These are phyloP conservation scores for Clonostachys rosea DNA, from an alignment of 2,329 filamentous ascomycete species.

Conservation along the genomic window DNA sequence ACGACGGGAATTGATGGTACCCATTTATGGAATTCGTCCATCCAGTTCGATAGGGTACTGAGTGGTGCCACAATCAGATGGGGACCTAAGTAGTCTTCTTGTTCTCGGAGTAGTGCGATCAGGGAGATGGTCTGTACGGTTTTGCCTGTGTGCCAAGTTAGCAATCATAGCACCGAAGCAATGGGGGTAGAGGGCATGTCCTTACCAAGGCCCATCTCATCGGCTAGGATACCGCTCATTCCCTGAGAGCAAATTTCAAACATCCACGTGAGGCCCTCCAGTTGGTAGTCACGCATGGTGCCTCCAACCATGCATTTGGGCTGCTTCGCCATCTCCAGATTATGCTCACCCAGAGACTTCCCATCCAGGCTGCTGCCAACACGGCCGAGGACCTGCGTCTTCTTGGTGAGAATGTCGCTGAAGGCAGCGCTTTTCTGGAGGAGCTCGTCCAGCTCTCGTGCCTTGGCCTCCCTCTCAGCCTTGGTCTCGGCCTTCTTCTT, in stretches of 20 bases:
- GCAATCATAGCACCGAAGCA: background rate
- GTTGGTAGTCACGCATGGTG: slow-evolving; percentile 88
- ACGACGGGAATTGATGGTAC: slow-evolving; percentile 83
- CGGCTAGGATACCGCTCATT: slow-evolving; percentile 84
- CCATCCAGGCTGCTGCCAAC: slow-evolving; percentile 58
- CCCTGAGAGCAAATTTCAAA: slow-evolving; percentile 77
- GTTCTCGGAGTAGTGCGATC: slow-evolving; percentile 81
- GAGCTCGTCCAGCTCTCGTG: slow-evolving; percentile 53
- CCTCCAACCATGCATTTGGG: slow-evolving; percentile 82
- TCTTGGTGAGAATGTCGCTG: slow-evolving; percentile 58
- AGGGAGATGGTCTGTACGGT: slow-evolving; percentile 88
- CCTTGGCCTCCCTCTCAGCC: slow-evolving; percentile 52
- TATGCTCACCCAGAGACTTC: slow-evolving; percentile 55
- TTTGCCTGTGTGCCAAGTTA: slow-evolving; percentile 50
- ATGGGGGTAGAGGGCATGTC: slow-evolving; percentile 8
- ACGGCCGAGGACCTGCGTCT: slow-evolving; percentile 57
- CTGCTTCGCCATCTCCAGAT: slow-evolving; percentile 78
- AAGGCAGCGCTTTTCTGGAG: slow-evolving; percentile 56
- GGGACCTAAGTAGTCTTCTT: slow-evolving; percentile 77
- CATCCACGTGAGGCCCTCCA: slow-evolving; percentile 95
- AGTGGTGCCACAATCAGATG: slow-evolving; percentile 88
- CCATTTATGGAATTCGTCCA: slow-evolving; percentile 90
- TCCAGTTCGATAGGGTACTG: slow-evolving; percentile 93
- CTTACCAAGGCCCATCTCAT: slow-evolving; percentile 81
- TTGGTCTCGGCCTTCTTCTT: slow-evolving; percentile 48